phyloP scores from a whole-genome alignment of 2,329 filamentous ascomycete species.

The Fusarium albidum region DNA sequence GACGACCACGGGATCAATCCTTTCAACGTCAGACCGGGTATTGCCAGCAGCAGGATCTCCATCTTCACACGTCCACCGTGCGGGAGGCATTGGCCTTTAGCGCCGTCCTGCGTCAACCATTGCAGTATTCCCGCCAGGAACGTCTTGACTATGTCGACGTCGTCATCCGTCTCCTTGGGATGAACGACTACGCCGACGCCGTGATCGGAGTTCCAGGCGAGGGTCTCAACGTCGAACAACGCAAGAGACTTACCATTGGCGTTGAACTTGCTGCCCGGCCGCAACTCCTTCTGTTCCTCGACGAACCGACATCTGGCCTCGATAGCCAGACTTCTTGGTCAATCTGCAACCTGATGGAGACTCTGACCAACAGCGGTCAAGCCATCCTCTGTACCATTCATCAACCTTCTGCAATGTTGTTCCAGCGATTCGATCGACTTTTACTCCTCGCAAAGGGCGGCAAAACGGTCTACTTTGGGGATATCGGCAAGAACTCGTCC shows the following conservation, averaged over 20 bases:
- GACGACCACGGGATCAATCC: conserved; percentile 71
- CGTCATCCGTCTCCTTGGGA: conserved; percentile 69
- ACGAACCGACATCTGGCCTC: conserved; percentile 62
- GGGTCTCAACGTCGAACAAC: conserved; percentile 55
- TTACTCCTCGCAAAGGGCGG: conserved; percentile 49
- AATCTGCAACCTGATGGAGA: conserved; percentile 73
- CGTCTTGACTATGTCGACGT: conserved; percentile 86
- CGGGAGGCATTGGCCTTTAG: conserved; percentile 85
- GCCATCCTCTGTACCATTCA: conserved; percentile 60
- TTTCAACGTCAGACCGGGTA: conserved; percentile 91
- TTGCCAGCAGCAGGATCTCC: conserved; percentile 87
- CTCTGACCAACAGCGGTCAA: conserved; percentile 60
- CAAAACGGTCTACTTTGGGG: conserved; percentile 24
- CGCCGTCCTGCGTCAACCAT: conserved; percentile 81
- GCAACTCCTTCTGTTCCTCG: conserved; percentile 57
- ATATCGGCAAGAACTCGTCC: conserved; percentile 64
- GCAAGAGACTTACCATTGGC: conserved; percentile 59
- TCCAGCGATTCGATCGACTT: conserved; percentile 61
- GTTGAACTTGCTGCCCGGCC: conserved; percentile 52
- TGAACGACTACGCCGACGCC: conserved; percentile 69
- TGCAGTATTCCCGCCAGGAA: conserved; percentile 69
- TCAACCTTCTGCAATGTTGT: conserved; percentile 52
- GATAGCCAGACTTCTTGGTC: conserved; percentile 71
- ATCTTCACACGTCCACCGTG: conserved; percentile 81
- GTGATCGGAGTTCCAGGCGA: conserved; percentile 67